Percentiles rank a stretch among this genome's conserved stretches.
phyloP scores from a whole-genome alignment of 1,284 basidiomycete genomes.

The Salmacisia buchloeana region DNA sequence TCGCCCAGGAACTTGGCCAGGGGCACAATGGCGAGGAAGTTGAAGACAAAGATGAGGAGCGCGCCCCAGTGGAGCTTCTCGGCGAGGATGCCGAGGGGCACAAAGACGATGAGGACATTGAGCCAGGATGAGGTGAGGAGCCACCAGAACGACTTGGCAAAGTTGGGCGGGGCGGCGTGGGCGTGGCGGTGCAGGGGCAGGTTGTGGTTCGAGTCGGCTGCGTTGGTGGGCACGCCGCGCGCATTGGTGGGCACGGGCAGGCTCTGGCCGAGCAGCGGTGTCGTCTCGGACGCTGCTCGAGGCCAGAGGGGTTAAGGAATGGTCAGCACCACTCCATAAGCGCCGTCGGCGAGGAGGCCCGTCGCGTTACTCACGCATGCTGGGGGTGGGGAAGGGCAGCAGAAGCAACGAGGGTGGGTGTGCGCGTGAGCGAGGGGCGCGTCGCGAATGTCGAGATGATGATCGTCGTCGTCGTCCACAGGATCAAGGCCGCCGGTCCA shows the following conservation, averaged over 20 bases:
- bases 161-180: constrained; percentile 15
- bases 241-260: neutral
- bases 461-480: too few species aligned
- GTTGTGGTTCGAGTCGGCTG: constrained; percentile 8
- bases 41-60: constrained; percentile 41
- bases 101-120: constrained; percentile 46
- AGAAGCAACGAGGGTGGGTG: too few species aligned
- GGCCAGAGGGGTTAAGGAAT: neutral
- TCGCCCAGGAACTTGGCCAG: constrained; percentile 49
- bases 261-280: constrained; percentile 3
- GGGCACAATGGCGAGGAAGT: constrained; percentile 48
- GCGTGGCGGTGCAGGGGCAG: constrained; percentile 1
- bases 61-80: constrained; percentile 38
- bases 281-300: neutral
- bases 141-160: constrained; percentile 36
- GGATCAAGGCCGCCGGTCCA: too few species aligned
- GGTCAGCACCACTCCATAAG: neutral
- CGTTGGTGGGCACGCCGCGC: constrained; percentile 4
- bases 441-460: too few species aligned
- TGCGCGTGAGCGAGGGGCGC: too few species aligned
- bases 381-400: too few species aligned
- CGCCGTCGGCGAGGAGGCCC: too few species aligned
- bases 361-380: neutral
- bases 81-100: constrained; percentile 46
- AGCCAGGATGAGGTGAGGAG: constrained; percentile 39